Conservation (phyloP, 768 basidiomycete genomes). For the Ephemerocybe angulata region DNA sequence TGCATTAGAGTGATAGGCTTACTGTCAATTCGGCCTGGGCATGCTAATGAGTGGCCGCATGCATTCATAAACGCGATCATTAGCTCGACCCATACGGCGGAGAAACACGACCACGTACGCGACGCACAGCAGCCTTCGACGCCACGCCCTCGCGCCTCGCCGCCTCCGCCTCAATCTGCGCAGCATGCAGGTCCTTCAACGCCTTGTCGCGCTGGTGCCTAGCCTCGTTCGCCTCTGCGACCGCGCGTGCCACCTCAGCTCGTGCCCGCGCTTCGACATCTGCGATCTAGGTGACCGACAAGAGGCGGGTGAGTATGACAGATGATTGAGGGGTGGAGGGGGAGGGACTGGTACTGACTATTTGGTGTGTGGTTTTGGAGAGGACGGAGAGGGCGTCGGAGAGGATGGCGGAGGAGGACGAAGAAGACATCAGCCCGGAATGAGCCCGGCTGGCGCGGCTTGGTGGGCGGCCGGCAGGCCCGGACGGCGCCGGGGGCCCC, state of each 20-base stretch:
- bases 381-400: conserved; percentile 27
- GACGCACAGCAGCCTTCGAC: conserved; percentile 46
- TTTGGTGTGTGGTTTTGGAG: conserved; percentile 27
- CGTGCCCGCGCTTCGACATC: conserved; percentile 55
- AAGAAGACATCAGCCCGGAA: conserved; percentile 14
- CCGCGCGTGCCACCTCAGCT: conserved; percentile 47
- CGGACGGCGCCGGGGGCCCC: too few species aligned
- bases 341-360: conserved; percentile 16
- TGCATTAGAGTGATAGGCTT: conserved; percentile 16
- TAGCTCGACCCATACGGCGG: background rate
- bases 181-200: conserved; percentile 41
- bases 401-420: conserved; percentile 24
- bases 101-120: too few species aligned
- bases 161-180: conserved; percentile 43
- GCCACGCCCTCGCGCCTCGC: conserved; percentile 42
- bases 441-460: too few species aligned
- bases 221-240: conserved; percentile 44
- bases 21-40: conserved; percentile 58
- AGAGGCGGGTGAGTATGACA: background rate
- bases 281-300: conserved; percentile 38
- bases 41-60: conserved; percentile 34
- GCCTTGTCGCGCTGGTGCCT: conserved; percentile 46
- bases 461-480: too few species aligned
- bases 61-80: conserved; percentile 9
- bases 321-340: background rate